Evolutionary conservation across 2,329 filamentous ascomycete genomes (phyloP), one percentile per base, ranked within the genome.

Genomic region (Fusarium pseudograminearum): DNA sequence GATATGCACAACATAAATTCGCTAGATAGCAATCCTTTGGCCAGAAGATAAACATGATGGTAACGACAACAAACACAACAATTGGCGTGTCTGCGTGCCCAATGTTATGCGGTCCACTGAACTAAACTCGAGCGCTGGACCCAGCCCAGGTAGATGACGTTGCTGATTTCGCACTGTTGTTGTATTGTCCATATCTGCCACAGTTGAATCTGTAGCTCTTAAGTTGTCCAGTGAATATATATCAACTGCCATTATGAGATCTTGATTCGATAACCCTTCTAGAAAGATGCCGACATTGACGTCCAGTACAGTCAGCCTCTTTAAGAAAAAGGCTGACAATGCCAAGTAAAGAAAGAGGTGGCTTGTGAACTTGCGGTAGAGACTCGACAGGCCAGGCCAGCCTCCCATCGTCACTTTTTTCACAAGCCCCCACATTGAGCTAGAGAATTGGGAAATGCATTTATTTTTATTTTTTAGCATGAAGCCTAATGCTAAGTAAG

Each of bases 1-100:
- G 44, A 65, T 55, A 73, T 72, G 71, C 71, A 73, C 69, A 73
- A 73, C 71, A 73, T 72, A 66, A 64, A 63, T 57, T 58, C 53
- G 54, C 56, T 69, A 40, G 53, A 66, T 16, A 46, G 22, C 33
- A 54, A 52, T 52, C 44, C 44, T 56, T 33, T 26, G 40, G 24
- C n/a, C 11, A 41, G 48, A 66, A 69, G 50, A 72, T 47, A 56
- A 52, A 61, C 44, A 64, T 57, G 20, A 33, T 16, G 26, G 47
- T 40, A 36, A 57, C 38, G 56, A 59, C 41, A 48, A 45, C 31
- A 42, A 41, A 45, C 60, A 63, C 55, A 56, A 44, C 51, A 69
- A 45, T 36, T 58, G 53, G 56, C 26, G 40, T 69, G 51, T 24
- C 46, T 40, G 56, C 26, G 40, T 69, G 51, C 30, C 46, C 45